A percentile compares a stretch with the other conserved stretches of the same genome.
phyloP scores from a whole-genome alignment of 2,329 filamentous ascomycete species.

The Apiospora marii region DNA sequence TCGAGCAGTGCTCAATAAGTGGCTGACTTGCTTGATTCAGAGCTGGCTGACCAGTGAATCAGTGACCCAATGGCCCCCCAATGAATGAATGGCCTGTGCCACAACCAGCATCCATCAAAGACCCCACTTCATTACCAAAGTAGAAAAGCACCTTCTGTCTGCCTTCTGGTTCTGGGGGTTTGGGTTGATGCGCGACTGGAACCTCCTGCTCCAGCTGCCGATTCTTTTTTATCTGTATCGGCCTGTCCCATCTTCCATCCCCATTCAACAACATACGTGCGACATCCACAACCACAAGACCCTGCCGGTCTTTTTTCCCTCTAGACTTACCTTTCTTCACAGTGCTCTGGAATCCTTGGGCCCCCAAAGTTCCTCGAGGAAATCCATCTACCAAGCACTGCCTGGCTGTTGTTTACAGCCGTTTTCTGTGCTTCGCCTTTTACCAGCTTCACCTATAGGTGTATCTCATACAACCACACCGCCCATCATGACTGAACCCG shows the following conservation, averaged over 20 bases:
- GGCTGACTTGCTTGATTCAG: conserved; percentile 16
- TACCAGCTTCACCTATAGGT: conserved; percentile 1
- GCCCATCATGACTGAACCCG: conserved; percentile 74
- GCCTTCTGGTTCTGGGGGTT: conserved; percentile 9
- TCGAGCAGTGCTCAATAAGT: conserved; percentile 1
- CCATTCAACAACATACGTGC: conserved; percentile 1
- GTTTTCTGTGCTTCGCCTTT: not conserved
- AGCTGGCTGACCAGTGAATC: conserved; percentile 15
- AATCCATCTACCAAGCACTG: not conserved
- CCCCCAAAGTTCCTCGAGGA: not conserved
- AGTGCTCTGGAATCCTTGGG: not conserved
- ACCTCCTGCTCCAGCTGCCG: conserved; percentile 21
- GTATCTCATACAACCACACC: not conserved
- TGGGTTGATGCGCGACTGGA: conserved; percentile 10
- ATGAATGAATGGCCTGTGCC: conserved; percentile 1
- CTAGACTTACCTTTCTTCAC: conserved; percentile 4
- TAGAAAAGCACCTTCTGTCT: conserved; percentile 14
- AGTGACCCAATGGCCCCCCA: not conserved
- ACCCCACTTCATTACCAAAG: conserved; percentile 13
- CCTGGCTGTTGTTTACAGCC: conserved; percentile 8
- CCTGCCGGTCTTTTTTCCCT: conserved; percentile 9
- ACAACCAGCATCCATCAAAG: not conserved
- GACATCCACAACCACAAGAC: conserved; percentile 15
- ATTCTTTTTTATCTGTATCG: conserved; percentile 22
- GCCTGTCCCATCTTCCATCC: conserved; percentile 5